phyloP scores from a whole-genome alignment of 345 rosid species.

The Citrus trifoliata region DNA sequence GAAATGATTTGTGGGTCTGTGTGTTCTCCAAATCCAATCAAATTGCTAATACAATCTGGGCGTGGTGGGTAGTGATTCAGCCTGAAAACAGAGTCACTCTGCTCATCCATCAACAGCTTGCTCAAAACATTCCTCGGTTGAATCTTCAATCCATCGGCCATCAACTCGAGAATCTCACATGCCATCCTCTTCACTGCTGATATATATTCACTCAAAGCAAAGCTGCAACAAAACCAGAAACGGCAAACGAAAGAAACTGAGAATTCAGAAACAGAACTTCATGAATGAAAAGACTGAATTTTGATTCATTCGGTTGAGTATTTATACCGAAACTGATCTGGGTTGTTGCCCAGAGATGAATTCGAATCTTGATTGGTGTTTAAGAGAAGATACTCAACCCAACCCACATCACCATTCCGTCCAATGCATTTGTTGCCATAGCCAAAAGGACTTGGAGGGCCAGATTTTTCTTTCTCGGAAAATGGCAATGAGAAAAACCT shows the following conservation, averaged over 20 bases:
- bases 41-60: constrained; percentile 28
- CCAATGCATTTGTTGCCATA: constrained; percentile 75
- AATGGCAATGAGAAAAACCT: constrained; percentile 63
- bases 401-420: constrained; percentile 67
- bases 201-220: constrained; percentile 57
- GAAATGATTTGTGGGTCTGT: constrained; percentile 93
- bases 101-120: constrained; percentile 57
- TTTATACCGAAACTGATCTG: constrained; percentile 47
- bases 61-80: constrained; percentile 77
- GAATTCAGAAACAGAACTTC: neutral
- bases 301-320: neutral
- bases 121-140: constrained; percentile 59
- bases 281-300: neutral
- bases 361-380: constrained; percentile 34
- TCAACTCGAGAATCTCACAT: constrained; percentile 59
- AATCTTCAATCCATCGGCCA: constrained; percentile 72
- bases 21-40: constrained; percentile 85
- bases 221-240: constrained; percentile 27
- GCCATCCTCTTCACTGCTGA: constrained; percentile 59
- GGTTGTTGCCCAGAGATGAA: constrained; percentile 29
- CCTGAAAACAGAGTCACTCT: constrained; percentile 69
- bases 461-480: constrained; percentile 49
- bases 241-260: neutral
- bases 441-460: constrained; percentile 83
- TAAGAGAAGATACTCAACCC: constrained; percentile 74